Base-by-base conservation (phyloP, 2,329 filamentous ascomycete genomes). In the Pseudogymnoascus sp. region DNA sequence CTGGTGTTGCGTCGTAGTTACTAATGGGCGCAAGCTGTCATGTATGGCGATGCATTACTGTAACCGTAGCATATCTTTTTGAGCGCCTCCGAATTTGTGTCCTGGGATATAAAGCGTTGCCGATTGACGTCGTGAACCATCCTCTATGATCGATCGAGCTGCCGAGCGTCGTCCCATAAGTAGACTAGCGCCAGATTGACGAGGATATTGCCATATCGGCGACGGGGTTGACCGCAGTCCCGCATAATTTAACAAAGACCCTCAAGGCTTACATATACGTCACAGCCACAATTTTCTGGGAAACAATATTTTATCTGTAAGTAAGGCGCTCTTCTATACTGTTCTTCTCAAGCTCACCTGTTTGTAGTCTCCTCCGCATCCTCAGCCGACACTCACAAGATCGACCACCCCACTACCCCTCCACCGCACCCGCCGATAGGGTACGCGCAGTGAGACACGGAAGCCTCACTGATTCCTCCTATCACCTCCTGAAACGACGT, bases 231-330 rank as follows among this genome's bases (percentile, higher is more conserved):
- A 35, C 50, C 28, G 17, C 50, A 35, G 50, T 57, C 50, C 50
- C 50, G 28, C 50, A 57, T 57, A 33, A 57, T 57, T 57, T 57
- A 57, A 57, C 50, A 57, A 35, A 57, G 50, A 21, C 28, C n/a
- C n/a, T 57, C 50, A 21, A 57, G 50, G 50, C 50, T 57, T 57
- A 57, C 50, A 57, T 57, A 57, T 57, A 57, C 50, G 50, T 57
- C 50, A 57, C 50, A 57, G 28, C 50, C 28, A 57, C 50, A 57
- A 57, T 57, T 33, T 57, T 33, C 28, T 21, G 17, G 17, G n/a
- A 15, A 57, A 57, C 35, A 57, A 31, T 53, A n/a, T 31, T 57
- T 3, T 13, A 8, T 19, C 28, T 57, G 50, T 57, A 19, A 33
- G 50, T 35, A 57, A 33, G 15, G 5, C 28, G 28, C 50, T 9